phyloP scores from a whole-genome alignment of 192 early-diverging fungal genomes.

The Coemansia nantahalensis region DNA sequence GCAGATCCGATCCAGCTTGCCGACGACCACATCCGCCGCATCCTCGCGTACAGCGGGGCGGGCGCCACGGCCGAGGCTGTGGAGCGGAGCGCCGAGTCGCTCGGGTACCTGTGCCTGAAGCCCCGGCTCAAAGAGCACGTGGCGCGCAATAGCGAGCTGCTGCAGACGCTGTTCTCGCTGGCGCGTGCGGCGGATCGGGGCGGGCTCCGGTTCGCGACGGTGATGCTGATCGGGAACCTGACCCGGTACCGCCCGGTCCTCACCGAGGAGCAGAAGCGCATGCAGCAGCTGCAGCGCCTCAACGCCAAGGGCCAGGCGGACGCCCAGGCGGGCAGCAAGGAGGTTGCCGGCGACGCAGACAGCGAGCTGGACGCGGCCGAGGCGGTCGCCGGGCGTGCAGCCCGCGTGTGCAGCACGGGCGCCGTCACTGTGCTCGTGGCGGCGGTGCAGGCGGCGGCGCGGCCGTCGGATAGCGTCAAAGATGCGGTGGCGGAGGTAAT shows the following conservation, averaged over 20 bases:
- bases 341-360: slow-evolving; percentile 9
- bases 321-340: slow-evolving; percentile 11
- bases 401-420: slow-evolving; percentile 58
- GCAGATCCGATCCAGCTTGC: slow-evolving; percentile 28
- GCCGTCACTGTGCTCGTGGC: slow-evolving; percentile 19
- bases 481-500: slow-evolving; percentile 65
- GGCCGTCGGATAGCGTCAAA: slow-evolving; percentile 58
- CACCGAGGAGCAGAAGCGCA: slow-evolving; percentile 76
- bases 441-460: slow-evolving; percentile 47
- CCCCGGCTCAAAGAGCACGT: slow-evolving; percentile 69
- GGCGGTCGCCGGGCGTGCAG: slow-evolving; percentile 50
- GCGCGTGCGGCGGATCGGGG: slow-evolving; percentile 46
- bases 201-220: slow-evolving; percentile 69
- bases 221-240: slow-evolving; percentile 74
- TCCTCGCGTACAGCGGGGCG: background rate
- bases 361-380: slow-evolving; percentile 12
- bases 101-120: slow-evolving; percentile 77
- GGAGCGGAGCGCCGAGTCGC: slow-evolving; percentile 68
- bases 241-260: slow-evolving; percentile 66
- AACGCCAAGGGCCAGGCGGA: slow-evolving; percentile 43
- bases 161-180: slow-evolving; percentile 58
- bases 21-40: slow-evolving; percentile 36
- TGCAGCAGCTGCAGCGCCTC: slow-evolving; percentile 72
- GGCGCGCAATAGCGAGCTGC: slow-evolving; percentile 54
- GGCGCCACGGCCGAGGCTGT: slow-evolving; percentile 20